Evolutionary conservation across 805 yeast species (phyloP).

Genomic region (Spathaspora passalidarum): DNA sequence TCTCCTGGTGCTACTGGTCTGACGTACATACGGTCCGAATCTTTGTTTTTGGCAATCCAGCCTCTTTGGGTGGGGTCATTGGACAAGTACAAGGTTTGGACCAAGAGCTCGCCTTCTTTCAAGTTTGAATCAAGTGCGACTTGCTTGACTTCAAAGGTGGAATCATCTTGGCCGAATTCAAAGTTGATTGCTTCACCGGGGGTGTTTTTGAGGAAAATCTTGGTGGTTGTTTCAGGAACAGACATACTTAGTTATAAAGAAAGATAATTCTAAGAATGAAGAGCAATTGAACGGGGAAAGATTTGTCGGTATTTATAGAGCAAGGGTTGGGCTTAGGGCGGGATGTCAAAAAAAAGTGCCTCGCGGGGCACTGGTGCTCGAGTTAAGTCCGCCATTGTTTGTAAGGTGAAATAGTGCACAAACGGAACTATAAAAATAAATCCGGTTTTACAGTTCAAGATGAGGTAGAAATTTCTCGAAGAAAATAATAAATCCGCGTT

Average conservation of each 20-base stretch:
- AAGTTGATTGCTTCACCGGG: slow-evolving; percentile 20
- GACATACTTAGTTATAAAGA: not conserved
- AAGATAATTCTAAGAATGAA: not conserved
- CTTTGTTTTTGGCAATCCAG: slow-evolving; percentile 44
- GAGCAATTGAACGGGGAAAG: not conserved
- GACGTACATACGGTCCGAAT: slow-evolving; percentile 28
- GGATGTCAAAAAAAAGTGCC: not conserved
- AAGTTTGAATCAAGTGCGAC: slow-evolving; percentile 14
- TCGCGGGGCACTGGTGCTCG: not conserved
- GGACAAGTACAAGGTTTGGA: slow-evolving; percentile 47
- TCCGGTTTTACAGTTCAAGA: too few relatives aligned
- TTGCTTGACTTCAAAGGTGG: slow-evolving; percentile 23
- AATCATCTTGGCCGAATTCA: slow-evolving; percentile 17
- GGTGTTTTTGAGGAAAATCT: slow-evolving; percentile 20
- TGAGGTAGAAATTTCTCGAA: too few relatives aligned
- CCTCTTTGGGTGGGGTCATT: slow-evolving; percentile 64
- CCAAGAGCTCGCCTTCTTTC: slow-evolving; percentile 38
- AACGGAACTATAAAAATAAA: not conserved
- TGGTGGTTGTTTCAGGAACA: slow-evolving; percentile 5
- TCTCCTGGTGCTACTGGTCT: slow-evolving; percentile 43
- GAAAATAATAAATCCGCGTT: too few relatives aligned
- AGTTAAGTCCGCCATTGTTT: not conserved
- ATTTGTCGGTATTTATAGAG: not conserved
- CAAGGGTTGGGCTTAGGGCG: too few relatives aligned
- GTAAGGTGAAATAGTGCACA: not conserved